A percentile compares a stretch with the other conserved stretches of the same genome.
phyloP scores from a whole-genome alignment of 768 basidiomycete genomes.

The Boletus rufocinnamomeus region DNA sequence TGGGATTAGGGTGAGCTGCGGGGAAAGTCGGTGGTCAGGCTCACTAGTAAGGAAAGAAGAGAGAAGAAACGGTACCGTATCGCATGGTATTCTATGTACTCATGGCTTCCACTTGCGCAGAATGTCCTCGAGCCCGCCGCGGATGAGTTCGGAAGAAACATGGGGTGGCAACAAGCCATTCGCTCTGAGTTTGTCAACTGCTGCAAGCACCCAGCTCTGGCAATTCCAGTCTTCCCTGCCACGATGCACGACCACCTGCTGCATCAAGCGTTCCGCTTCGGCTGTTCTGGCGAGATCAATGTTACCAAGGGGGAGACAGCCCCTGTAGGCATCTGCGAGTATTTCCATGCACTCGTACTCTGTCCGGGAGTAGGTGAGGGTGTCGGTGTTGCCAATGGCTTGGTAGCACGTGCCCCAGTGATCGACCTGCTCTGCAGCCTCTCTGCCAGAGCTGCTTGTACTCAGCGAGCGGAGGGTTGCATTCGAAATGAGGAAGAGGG shows the following conservation, averaged over 20 bases:
- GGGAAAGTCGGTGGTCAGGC: constrained; percentile 6
- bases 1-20: background rate
- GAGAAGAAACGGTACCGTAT: background rate
- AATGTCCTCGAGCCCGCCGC: constrained; percentile 25
- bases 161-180: constrained; percentile 18
- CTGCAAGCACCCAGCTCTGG: constrained; percentile 32
- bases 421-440: constrained; percentile 26
- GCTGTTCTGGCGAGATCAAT: constrained; percentile 17
- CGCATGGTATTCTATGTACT: background rate
- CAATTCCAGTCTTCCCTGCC: constrained; percentile 36
- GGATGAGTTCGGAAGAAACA: constrained; percentile 24
- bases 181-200: constrained; percentile 28
- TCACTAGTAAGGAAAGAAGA: background rate
- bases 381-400: constrained; percentile 32
- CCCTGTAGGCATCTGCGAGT: constrained; percentile 30
- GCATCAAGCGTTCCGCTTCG: constrained; percentile 24
- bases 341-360: constrained; percentile 36
- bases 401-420: constrained; percentile 36
- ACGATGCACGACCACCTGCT: constrained; percentile 27
- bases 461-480: constrained; percentile 25
- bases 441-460: constrained; percentile 24
- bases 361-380: constrained; percentile 28
- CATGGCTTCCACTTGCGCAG: constrained; percentile 28
- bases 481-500: constrained; percentile 31
- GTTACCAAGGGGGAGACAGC: constrained; percentile 30